These are phyloP conservation scores for Trichosporon coremiiforme DNA, from an alignment of 1,284 basidiomycete species.

Conservation along the genomic window DNA sequence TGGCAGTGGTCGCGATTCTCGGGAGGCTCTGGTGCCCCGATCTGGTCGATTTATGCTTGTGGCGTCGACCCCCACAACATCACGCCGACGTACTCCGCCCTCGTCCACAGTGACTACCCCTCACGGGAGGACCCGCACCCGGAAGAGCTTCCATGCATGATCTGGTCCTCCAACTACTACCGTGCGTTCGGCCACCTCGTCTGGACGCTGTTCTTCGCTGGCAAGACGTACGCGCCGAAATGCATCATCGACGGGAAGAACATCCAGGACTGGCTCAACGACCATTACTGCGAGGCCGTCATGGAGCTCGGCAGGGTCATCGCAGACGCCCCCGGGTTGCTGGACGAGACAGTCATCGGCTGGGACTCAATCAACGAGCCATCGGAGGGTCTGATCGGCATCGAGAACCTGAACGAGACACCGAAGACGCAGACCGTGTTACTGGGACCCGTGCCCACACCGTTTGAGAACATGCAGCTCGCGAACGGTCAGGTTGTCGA, in stretches of 20 bases:
- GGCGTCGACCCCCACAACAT: constrained; percentile 85
- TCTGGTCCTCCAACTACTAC: constrained; percentile 95
- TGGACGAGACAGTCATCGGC: constrained; percentile 86
- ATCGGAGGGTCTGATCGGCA: constrained; percentile 80
- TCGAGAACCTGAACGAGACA: constrained; percentile 68
- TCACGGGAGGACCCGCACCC: constrained; percentile 64
- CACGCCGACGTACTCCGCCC: constrained; percentile 79
- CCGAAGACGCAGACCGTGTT: constrained; percentile 72
- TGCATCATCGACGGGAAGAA: constrained; percentile 89
- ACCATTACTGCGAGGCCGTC: constrained; percentile 79
- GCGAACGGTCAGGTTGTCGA: constrained; percentile 85
- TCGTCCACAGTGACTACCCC: constrained; percentile 88
- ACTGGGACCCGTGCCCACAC: constrained; percentile 84
- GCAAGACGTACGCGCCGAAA: constrained; percentile 82
- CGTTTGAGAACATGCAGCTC: constrained; percentile 77
- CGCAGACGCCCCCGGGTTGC: constrained; percentile 65
- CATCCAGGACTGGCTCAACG: constrained; percentile 91
- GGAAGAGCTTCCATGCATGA: constrained; percentile 79
- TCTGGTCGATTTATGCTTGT: constrained; percentile 90
- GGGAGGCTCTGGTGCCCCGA: constrained; percentile 93
- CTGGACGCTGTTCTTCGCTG: constrained; percentile 94
- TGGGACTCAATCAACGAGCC: constrained; percentile 99
- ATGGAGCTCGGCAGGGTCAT: constrained; percentile 75
- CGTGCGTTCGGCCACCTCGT: constrained; percentile 84
- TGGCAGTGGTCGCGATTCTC: constrained; percentile 93